Evolutionary conservation across 2,329 filamentous ascomycete genomes (phyloP).

Genomic region (Claviceps citrina): DNA sequence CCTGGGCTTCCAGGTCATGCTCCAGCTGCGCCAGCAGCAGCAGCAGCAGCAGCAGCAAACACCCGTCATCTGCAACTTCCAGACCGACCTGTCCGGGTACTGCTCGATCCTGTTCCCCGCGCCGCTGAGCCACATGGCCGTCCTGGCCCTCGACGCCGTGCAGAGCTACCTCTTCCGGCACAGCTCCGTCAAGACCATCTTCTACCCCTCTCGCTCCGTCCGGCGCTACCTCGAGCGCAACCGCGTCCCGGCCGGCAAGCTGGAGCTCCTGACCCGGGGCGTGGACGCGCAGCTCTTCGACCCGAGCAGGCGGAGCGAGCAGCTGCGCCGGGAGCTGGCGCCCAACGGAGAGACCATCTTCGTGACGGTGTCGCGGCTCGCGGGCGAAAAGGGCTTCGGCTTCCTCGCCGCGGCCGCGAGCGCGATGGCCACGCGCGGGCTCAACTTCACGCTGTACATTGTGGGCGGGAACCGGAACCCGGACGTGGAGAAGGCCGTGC

Average conservation of each 20-base stretch:
- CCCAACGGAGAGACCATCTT: constrained; percentile 49
- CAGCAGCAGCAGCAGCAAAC: constrained; percentile 37
- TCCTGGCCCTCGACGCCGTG: constrained; percentile 45
- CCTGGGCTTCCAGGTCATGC: constrained; percentile 53
- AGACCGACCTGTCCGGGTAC: constrained; percentile 56
- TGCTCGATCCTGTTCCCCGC: constrained; percentile 52
- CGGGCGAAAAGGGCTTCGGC: constrained; percentile 56
- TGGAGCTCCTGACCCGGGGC: constrained; percentile 46
- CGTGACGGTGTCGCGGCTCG: constrained; percentile 49
- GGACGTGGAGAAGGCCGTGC: constrained; percentile 45
- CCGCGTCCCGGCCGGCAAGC: constrained; percentile 38
- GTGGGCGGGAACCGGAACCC: constrained; percentile 53
- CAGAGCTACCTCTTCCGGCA: constrained; percentile 53
- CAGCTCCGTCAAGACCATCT: constrained; percentile 46
- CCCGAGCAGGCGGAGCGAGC: constrained; percentile 34
- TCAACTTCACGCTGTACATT: constrained; percentile 49
- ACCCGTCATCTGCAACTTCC: constrained; percentile 52
- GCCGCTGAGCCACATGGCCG: constrained; percentile 44
- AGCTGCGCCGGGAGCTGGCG: constrained; percentile 37
- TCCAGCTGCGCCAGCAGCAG: constrained; percentile 49
- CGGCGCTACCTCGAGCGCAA: constrained; percentile 43
- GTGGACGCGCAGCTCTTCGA: constrained; percentile 49
- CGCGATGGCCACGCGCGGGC: constrained; percentile 36
- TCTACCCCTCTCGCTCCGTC: constrained; percentile 53
- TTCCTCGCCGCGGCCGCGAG: constrained; percentile 44